Conservation (phyloP, 805 yeast species). For the Blastobotrys attinorum region DNA sequence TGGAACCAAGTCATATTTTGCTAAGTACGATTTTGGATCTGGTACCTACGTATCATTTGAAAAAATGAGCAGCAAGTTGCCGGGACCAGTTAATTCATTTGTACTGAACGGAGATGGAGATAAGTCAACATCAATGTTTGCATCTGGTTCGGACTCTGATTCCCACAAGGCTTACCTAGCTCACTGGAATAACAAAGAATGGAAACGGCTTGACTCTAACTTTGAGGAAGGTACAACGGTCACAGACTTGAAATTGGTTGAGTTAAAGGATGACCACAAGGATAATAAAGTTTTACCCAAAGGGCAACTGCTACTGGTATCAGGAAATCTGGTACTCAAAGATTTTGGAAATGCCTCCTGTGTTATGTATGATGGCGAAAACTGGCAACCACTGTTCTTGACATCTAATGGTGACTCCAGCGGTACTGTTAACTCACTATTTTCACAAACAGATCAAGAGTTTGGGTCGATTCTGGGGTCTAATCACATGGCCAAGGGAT, state of each 20-base stretch:
- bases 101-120: conserved; percentile 32
- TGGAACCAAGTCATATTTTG: conserved; percentile 35
- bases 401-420: conserved; percentile 23
- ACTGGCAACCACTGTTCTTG: conserved; percentile 60
- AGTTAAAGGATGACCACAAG: conserved; percentile 25
- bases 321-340: conserved; percentile 47
- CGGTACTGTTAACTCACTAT: conserved; percentile 22
- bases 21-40: conserved; percentile 45
- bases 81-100: conserved; percentile 23
- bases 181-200: conserved; percentile 41
- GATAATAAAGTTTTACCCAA: conserved; percentile 33
- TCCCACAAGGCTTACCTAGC: conserved; percentile 29
- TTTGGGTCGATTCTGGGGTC: conserved; percentile 14
- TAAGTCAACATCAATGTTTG: conserved; percentile 35
- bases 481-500: conserved; percentile 42
- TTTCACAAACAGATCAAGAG: conserved; percentile 23
- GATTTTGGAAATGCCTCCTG: conserved; percentile 50
- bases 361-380: conserved; percentile 56
- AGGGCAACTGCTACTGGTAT: conserved; percentile 42
- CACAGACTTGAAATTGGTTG: conserved; percentile 39
- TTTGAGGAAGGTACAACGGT: conserved; percentile 32
- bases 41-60: conserved; percentile 19
- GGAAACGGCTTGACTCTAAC: conserved; percentile 38
- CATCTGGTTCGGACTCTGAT: conserved; percentile 28
- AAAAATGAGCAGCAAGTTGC: conserved; percentile 15